Evolutionary conservation across 1,284 basidiomycete species (phyloP).

Genomic region (Rhizoctonia solani): DNA sequence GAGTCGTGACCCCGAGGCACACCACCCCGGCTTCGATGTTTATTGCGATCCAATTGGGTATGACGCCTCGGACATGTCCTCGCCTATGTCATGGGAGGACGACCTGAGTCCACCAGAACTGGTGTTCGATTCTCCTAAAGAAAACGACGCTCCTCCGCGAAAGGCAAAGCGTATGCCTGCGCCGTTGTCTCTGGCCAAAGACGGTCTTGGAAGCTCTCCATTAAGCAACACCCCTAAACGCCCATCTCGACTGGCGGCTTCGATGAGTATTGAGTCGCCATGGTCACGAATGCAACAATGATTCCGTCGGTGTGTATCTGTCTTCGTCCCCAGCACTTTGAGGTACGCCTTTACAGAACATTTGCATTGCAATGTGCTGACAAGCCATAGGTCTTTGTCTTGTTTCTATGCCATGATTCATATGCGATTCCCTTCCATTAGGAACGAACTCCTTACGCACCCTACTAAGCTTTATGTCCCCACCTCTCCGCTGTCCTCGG

Average conservation of each 20-base stretch:
- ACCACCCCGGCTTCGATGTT: conserved; percentile 30
- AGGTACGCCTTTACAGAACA: neutral
- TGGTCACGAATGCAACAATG: conserved; percentile 28
- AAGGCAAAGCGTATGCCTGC: conserved; percentile 22
- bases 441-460: conserved; percentile 7
- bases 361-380: conserved; percentile 16
- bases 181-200: neutral
- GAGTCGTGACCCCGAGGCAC: conserved; percentile 19
- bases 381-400: neutral
- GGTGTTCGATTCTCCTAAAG: conserved; percentile 22
- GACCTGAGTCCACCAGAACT: conserved; percentile 13
- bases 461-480: no score
- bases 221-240: conserved; percentile 11
- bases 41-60: conserved; percentile 33
- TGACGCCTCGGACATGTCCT: neutral
- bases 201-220: conserved; percentile 5
- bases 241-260: conserved; percentile 7
- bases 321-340: neutral
- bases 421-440: conserved; percentile 11
- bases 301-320: neutral
- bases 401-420: neutral
- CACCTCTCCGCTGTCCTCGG: no score
- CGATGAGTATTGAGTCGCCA: conserved; percentile 19
- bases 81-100: conserved; percentile 25
- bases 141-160: conserved; percentile 14